Percentiles rank a stretch among this genome's conserved stretches.
phyloP scores from a whole-genome alignment of 2,329 filamentous ascomycete genomes.

The Paradendryphiella salina region DNA sequence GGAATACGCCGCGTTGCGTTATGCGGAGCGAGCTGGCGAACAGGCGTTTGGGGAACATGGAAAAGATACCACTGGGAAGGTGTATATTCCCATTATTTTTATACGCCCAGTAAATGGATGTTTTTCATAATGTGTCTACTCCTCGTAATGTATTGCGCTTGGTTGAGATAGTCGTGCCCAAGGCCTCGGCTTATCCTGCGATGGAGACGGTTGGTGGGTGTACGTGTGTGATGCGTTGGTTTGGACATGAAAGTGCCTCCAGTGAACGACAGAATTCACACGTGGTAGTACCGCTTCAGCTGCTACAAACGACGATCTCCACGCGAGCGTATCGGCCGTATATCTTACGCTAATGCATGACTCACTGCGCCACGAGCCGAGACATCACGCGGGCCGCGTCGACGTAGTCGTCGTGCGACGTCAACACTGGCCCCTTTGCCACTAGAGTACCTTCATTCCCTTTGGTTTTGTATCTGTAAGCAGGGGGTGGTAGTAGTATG shows the following conservation, averaged over 20 bases:
- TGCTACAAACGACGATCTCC: background rate
- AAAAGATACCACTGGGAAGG: constrained; percentile 11
- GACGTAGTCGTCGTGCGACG: constrained; percentile 14
- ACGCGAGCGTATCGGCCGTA: constrained; percentile 9
- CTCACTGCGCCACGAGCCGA: constrained; percentile 11
- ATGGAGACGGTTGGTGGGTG: background rate
- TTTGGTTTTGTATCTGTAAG: background rate
- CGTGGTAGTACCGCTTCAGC: background rate
- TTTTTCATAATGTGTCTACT: background rate
- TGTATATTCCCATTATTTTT: constrained; percentile 1
- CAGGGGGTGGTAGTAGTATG: too few relatives aligned
- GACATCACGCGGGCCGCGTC: constrained; percentile 9
- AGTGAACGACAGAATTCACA: too few relatives aligned
- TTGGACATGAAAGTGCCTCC: too few relatives aligned
- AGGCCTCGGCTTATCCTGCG: background rate
- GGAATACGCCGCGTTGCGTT: background rate
- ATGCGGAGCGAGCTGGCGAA: background rate
- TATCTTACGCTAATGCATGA: constrained; percentile 6
- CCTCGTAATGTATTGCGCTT: too few relatives aligned
- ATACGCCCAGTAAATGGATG: constrained; percentile 1
- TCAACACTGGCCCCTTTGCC: constrained; percentile 17
- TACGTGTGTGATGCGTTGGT: too few relatives aligned
- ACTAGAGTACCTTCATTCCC: constrained; percentile 1
- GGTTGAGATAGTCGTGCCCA: background rate
- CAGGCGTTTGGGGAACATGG: constrained; percentile 7